Evolutionary conservation across 2,329 filamentous ascomycete species (phyloP).

Genomic region (Ophiostoma ips): DNA sequence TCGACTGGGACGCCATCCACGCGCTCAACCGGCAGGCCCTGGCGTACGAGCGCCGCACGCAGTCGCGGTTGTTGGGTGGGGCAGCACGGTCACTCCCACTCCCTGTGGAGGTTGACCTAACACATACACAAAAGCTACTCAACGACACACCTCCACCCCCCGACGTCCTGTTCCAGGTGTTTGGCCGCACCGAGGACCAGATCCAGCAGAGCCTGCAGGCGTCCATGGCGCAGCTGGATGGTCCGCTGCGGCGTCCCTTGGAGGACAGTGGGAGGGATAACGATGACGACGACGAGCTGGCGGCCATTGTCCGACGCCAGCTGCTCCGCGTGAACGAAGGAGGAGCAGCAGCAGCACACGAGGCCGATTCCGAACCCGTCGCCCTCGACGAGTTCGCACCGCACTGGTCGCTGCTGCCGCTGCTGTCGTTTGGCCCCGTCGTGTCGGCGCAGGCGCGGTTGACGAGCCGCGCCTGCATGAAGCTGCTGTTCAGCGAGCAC

Average conservation of each 20-base stretch:
- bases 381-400: conserved; percentile 25
- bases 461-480: conserved; percentile 62
- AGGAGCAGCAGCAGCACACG: neutral
- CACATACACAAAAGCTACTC: no score
- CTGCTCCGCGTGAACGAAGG: conserved; percentile 23
- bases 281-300: conserved; percentile 23
- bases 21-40: conserved; percentile 46
- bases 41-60: conserved; percentile 32
- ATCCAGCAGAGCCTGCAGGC: conserved; percentile 34
- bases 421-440: conserved; percentile 63
- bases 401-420: conserved; percentile 46
- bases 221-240: conserved; percentile 35
- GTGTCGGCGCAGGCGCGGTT: conserved; percentile 61
- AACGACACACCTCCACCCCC: no score
- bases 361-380: neutral
- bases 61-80: conserved; percentile 21
- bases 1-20: conserved; percentile 57
- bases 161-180: conserved; percentile 27
- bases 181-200: conserved; percentile 31
- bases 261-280: neutral
- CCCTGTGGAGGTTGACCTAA: no score
- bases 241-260: conserved; percentile 16
- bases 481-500: conserved; percentile 61
- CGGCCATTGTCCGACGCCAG: conserved; percentile 25
- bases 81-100: no score